phyloP scores from a whole-genome alignment of 331 rosid species.

The Malus hybrid region DNA sequence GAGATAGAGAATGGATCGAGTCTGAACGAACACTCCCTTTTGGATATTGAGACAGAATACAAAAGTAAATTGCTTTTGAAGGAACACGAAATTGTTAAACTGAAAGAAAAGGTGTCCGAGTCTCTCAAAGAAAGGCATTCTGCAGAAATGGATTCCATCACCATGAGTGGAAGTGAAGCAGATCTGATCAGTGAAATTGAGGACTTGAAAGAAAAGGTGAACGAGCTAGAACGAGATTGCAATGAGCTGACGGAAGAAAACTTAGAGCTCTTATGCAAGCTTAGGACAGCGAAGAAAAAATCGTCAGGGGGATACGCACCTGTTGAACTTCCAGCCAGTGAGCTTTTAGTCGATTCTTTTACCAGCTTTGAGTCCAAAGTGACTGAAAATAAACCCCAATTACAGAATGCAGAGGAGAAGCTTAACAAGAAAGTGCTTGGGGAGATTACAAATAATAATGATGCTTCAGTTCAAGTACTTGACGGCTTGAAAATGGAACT shows the following conservation, averaged over 20 bases:
- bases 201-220: slow-evolving; percentile 59
- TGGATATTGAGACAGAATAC: slow-evolving; percentile 32
- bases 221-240: slow-evolving; percentile 89
- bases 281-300: slow-evolving; percentile 53
- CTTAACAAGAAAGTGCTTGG: slow-evolving; percentile 10
- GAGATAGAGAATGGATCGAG: slow-evolving; percentile 24
- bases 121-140: slow-evolving; percentile 32
- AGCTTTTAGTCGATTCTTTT: slow-evolving; percentile 28
- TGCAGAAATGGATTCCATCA: slow-evolving; percentile 29
- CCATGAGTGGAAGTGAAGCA: slow-evolving; percentile 33
- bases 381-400: slow-evolving; percentile 27
- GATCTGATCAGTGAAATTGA: slow-evolving; percentile 54
- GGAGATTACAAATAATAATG: slow-evolving; percentile 9
- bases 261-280: slow-evolving; percentile 78
- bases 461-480: slow-evolving; percentile 9
- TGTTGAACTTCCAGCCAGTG: slow-evolving; percentile 26
- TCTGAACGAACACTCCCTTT: slow-evolving; percentile 26
- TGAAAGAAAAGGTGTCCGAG: slow-evolving; percentile 35
- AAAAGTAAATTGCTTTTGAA: slow-evolving; percentile 14
- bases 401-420: slow-evolving; percentile 28
- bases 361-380: slow-evolving; percentile 44
- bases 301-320: slow-evolving; percentile 25
- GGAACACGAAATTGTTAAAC: slow-evolving; percentile 46
- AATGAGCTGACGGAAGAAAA: slow-evolving; percentile 92
- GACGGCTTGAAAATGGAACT: slow-evolving; percentile 25